Base-by-base conservation (phyloP, 169 alveolate genomes). In the Eimeria tenella region DNA sequence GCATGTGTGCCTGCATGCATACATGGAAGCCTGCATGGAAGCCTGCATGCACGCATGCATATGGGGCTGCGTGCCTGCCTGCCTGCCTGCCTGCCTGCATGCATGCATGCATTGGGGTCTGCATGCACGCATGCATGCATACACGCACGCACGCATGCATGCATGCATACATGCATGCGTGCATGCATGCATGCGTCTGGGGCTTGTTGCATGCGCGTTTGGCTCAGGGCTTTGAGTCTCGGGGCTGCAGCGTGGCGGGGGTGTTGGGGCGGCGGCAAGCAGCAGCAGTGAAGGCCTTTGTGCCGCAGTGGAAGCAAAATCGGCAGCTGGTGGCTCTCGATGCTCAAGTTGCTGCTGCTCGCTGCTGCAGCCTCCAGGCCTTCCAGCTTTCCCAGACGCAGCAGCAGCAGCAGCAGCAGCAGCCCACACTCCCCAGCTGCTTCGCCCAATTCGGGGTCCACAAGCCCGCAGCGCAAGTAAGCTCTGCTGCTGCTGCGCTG, bases 61-160 rank as follows among this genome's bases (percentile, higher is more conserved):
- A n/a, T n/a, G n/a, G n/a, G n/a, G n/a, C n/a, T n/a, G n/a, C n/a
- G n/a, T n/a, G n/a, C n/a, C n/a, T n/a, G n/a, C n/a, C n/a, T n/a
- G n/a, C n/a, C n/a, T n/a, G n/a, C n/a, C n/a, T n/a, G n/a, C n/a
- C 17, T 65, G 74, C 74, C 17, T 65, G 74, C 74, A 65, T 65
- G 74, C 74, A 65, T 65, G 74, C 74, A 65, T 65, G 74, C 23
- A 65, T 65, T 65, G 17, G 15, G 25, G 42, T 42, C 17, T 65
- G 74, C 23, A 2, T 65, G 74, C 74, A 2, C 4, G 23, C 74
- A 65, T 4, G 74, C 74, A 65, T 65, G 74, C 23, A 65, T 65
- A 42, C 74, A 65, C 2, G 5, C 17, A 60, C 0, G 70, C n/a
- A 60, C 2, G 2, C 42, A 58, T 3, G 68, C 68, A 58, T 58